Conservation (phyloP, 1,284 basidiomycete genomes). For the Pseudozyma sp. region DNA sequence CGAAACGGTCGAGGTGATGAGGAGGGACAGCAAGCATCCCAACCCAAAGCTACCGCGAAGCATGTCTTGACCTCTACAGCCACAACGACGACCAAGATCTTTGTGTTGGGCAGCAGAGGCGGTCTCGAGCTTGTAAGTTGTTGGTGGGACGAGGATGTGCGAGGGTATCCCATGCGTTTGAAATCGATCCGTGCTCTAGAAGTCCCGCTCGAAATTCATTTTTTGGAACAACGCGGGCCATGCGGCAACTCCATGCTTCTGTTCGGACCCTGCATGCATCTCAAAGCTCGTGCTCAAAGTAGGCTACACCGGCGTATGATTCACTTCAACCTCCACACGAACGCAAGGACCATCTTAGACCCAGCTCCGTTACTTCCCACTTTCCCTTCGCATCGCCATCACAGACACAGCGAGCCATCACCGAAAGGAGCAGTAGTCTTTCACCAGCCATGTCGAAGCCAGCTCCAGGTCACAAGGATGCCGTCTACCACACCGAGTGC, state of each 20-base stretch:
- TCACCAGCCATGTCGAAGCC: slow-evolving; percentile 30
- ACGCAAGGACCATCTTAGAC: not conserved
- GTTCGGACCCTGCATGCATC: slow-evolving; percentile 28
- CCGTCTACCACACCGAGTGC: slow-evolving; percentile 69
- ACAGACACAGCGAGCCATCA: too few species aligned
- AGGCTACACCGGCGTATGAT: not conserved
- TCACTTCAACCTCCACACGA: not conserved
- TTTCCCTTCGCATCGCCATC: not conserved
- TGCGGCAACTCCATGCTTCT: not conserved
- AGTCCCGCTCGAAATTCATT: not conserved
- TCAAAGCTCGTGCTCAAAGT: not conserved
- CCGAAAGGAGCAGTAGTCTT: too few species aligned
- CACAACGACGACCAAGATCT: not conserved
- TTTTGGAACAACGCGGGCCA: not conserved
- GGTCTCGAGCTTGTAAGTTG: not conserved
- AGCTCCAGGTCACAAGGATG: slow-evolving; percentile 49
- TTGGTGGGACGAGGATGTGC: not conserved
- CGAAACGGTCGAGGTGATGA: slow-evolving; percentile 16
- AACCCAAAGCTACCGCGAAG: slow-evolving; percentile 47
- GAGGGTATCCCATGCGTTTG: too few species aligned
- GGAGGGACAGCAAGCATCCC: slow-evolving; percentile 9
- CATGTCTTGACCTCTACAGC: not conserved
- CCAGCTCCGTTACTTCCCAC: not conserved
- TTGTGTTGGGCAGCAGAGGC: too few species aligned
- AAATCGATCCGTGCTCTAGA: not conserved